phyloP scores from a whole-genome alignment of 2,329 filamentous ascomycete genomes.

The Ascochyta lentis region DNA sequence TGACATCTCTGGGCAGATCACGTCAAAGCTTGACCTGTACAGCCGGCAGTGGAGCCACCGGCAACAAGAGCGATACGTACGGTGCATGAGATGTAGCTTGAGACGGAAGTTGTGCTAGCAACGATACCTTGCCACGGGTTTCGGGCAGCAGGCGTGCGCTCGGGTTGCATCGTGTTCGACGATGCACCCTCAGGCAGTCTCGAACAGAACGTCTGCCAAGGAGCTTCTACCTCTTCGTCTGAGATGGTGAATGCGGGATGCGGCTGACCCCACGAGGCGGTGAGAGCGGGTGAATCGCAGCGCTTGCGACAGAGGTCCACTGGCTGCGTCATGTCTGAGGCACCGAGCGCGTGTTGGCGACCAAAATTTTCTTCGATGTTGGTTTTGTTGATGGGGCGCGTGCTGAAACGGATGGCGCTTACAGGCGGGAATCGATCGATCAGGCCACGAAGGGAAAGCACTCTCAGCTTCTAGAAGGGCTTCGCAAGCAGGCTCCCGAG shows the following conservation, averaged over 20 bases:
- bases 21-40: constrained; percentile 4
- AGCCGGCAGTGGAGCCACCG: neutral
- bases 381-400: constrained; percentile 27
- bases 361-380: constrained; percentile 24
- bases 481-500: constrained; percentile 25
- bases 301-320: constrained; percentile 20
- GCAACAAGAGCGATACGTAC: neutral
- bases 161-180: neutral
- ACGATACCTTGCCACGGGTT: neutral
- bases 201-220: constrained; percentile 2
- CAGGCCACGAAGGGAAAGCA: constrained; percentile 8
- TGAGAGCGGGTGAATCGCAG: constrained; percentile 35
- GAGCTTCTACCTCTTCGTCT: constrained; percentile 1
- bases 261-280: constrained; percentile 42
- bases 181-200: neutral
- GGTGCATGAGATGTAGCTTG: neutral
- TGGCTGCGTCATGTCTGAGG: constrained; percentile 34
- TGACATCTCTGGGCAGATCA: constrained; percentile 12
- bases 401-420: constrained; percentile 35
- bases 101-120: neutral
- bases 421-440: constrained; percentile 22
- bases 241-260: constrained; percentile 29
- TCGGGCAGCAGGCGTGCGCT: neutral
- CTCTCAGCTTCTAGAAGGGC: constrained; percentile 28
- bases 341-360: constrained; percentile 27